These are phyloP conservation scores for Cyberlindnera americana DNA, from an alignment of 805 yeast species.

Conservation along the genomic window DNA sequence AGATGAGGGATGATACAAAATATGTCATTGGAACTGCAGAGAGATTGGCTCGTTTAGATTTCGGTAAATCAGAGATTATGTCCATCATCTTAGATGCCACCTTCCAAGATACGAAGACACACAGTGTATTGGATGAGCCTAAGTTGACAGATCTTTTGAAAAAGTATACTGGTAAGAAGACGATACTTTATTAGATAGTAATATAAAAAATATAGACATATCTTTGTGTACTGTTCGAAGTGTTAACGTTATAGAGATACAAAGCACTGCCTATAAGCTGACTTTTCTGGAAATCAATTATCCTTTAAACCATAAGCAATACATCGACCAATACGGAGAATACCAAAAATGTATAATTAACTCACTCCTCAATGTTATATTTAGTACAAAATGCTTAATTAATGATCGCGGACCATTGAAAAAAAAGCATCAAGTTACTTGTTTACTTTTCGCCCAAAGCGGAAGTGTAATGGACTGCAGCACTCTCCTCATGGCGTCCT, in stretches of 20 bases:
- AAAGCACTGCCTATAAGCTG: too few relatives aligned
- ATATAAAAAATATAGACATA: too few relatives aligned
- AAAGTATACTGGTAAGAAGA: slow-evolving; percentile 24
- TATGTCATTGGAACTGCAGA: slow-evolving; percentile 28
- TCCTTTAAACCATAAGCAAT: too few relatives aligned
- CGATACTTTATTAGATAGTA: slow-evolving; percentile 21
- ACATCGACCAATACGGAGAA: neutral
- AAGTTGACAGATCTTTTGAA: slow-evolving; percentile 23
- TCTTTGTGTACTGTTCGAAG: too few relatives aligned
- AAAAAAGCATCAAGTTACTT: too few relatives aligned
- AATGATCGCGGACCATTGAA: too few relatives aligned
- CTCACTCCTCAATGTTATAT: too few relatives aligned
- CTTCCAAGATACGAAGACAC: slow-evolving; percentile 27
- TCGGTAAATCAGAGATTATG: slow-evolving; percentile 21
- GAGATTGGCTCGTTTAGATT: slow-evolving; percentile 19
- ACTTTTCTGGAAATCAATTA: too few relatives aligned
- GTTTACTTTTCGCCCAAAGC: slow-evolving; percentile 17
- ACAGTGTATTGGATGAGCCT: slow-evolving; percentile 27
- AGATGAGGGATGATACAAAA: slow-evolving; percentile 26
- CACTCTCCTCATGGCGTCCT: too few relatives aligned
- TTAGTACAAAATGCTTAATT: too few relatives aligned
- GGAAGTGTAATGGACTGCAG: slow-evolving; percentile 12
- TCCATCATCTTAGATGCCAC: slow-evolving; percentile 27
- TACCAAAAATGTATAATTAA: neutral
- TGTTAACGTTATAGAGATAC: too few relatives aligned